These are phyloP conservation scores for Geotrichum macrosporum DNA, from an alignment of 1,139 yeast species.

Conservation along the genomic window DNA sequence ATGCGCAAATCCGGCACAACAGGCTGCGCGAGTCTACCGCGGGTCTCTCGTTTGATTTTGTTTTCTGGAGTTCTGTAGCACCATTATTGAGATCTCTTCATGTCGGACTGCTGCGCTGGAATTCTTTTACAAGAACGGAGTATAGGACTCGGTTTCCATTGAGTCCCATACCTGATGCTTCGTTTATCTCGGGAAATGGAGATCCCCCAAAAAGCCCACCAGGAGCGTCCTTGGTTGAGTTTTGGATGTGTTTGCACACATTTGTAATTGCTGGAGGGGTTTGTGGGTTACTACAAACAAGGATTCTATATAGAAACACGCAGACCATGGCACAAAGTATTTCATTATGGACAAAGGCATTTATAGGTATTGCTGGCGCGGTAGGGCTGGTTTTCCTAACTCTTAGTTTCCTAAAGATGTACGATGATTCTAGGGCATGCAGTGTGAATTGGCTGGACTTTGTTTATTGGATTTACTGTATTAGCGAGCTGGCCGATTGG, in stretches of 20 bases:
- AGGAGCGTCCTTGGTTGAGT: slow-evolving; percentile 18
- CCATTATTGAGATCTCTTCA: slow-evolving; percentile 16
- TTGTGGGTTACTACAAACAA: slow-evolving; percentile 6
- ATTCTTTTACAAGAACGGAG: slow-evolving; percentile 11
- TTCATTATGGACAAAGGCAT: slow-evolving; percentile 3
- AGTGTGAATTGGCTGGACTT: slow-evolving; percentile 25
- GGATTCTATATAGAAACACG: slow-evolving; percentile 16
- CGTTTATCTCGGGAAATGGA: slow-evolving; percentile 9
- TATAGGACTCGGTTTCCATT: slow-evolving; percentile 17
- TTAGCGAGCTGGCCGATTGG: slow-evolving; percentile 21
- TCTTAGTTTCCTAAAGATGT: slow-evolving; percentile 5
- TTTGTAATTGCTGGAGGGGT: not conserved
- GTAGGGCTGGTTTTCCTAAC: slow-evolving; percentile 7
- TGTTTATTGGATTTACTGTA: slow-evolving; percentile 24
- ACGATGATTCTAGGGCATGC: slow-evolving; percentile 19
- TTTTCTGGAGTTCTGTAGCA: slow-evolving; percentile 21
- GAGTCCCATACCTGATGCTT: slow-evolving; percentile 8
- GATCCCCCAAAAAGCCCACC: slow-evolving; percentile 16
- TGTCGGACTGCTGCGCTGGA: slow-evolving; percentile 15
- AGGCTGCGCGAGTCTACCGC: slow-evolving; percentile 19
- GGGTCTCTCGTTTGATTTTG: slow-evolving; percentile 23
- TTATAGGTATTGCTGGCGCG: slow-evolving; percentile 2
- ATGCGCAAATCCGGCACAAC: slow-evolving; percentile 19
- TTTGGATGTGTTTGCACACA: slow-evolving; percentile 9
- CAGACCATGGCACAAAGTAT: slow-evolving; percentile 17